Evolutionary conservation across 345 rosid species (phyloP).

Genomic region (Anastatica hierochuntica): DNA sequence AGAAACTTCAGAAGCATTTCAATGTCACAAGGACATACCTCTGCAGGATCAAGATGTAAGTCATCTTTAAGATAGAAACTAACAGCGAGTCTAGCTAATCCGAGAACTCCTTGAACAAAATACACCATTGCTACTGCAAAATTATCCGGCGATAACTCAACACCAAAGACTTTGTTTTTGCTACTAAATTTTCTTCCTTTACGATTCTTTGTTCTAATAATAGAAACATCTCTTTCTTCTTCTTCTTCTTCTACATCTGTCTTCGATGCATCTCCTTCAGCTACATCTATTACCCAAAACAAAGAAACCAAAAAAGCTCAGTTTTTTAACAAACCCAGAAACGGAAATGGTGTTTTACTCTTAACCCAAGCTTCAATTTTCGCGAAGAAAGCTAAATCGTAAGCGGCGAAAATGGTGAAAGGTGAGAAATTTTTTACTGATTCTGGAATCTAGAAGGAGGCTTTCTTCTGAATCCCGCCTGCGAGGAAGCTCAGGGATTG

Average conservation of each 20-base stretch:
- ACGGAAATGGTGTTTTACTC: neutral
- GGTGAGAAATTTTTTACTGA: constrained; percentile 27
- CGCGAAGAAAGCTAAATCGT: neutral
- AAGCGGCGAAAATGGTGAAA: neutral
- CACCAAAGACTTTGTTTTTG: constrained; percentile 46
- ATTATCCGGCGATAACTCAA: constrained; percentile 85
- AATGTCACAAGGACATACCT: constrained; percentile 39
- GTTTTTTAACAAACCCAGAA: neutral
- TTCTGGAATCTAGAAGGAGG: constrained; percentile 34
- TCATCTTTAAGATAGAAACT: constrained; percentile 90
- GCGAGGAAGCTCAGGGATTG: constrained; percentile 33
- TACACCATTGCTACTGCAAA: constrained; percentile 94
- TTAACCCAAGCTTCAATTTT: neutral
- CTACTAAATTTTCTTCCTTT: constrained; percentile 30
- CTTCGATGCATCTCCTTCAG: constrained; percentile 40
- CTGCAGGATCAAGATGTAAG: constrained; percentile 96
- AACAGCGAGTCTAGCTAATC: constrained; percentile 89
- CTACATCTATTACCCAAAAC: constrained; percentile 53
- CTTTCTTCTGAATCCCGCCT: constrained; percentile 35
- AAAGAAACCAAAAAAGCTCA: neutral
- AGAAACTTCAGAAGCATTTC: neutral
- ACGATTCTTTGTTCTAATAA: constrained; percentile 18
- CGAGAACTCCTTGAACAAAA: constrained; percentile 98
- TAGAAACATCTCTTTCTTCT: constrained; percentile 32
- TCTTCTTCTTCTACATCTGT: constrained; percentile 40